Evolutionary conservation across 2,329 filamentous ascomycete genomes (phyloP), one percentile per base, ranked within the genome.

Genomic region (Paecilomyces formosus): DNA sequence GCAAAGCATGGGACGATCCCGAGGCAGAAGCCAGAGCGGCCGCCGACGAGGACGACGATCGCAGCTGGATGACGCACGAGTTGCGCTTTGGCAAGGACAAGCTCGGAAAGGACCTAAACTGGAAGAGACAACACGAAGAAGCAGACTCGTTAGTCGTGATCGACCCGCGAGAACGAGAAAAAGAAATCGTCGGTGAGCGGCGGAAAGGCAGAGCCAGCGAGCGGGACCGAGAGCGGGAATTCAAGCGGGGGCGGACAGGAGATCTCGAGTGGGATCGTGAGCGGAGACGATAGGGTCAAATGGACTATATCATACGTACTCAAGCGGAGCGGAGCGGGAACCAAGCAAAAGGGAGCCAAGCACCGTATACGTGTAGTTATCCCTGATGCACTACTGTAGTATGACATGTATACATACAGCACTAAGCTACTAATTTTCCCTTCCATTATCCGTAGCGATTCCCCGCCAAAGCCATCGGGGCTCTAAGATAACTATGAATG

Each of bases 71-170:
- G 85, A 85, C 85, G 3, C 93, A 97, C 72, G 81, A 85, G 9
- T 79, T 99, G 35, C 90, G 84, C 53, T 97, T 97, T 72, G 89
- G 88, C 39, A 94, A 92, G 61, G 94, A 97, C 67, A 89, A 88
- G 63, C 75, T 97, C 5, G 94, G 94, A 21, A 97, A 97, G 71
- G 86, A 97, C 74, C 75, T 97, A 56, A 90, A 84, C 56, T 96
- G 94, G 82, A 90, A 93, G 70, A 88, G 86, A 75, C 92, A 94
- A 74, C 92, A 93, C 68, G 92, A 97, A 59, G 90, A 97, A 67
- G 65, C 61, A 3, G 74, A 77, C 61, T 72, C 70, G n/a, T 74
- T 96, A 51, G 85, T 96, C 53, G 92, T 97, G 2, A 97, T 97
- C 73, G 94, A 99, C 77, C 92, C 92, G 1, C 80, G 90, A 58